These are phyloP conservation scores for Neurospora sp. DNA, from an alignment of 495 filamentous ascomycete species.

Conservation along the genomic window DNA sequence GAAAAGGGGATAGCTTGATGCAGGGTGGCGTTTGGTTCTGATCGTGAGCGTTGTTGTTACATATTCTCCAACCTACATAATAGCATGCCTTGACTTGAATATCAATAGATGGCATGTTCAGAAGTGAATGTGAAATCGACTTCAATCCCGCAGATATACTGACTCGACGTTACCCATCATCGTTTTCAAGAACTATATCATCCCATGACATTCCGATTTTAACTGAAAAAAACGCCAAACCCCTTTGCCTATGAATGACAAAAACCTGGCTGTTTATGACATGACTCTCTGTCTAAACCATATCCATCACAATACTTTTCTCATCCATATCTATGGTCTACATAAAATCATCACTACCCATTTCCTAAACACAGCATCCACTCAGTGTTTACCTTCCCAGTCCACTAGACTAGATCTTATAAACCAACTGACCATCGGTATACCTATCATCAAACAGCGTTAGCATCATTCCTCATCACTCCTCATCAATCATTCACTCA, in stretches of 20 bases:
- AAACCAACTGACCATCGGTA: conserved; percentile 34
- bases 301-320: background rate
- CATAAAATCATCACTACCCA: background rate
- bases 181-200: background rate
- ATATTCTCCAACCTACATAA: background rate
- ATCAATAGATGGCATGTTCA: background rate
- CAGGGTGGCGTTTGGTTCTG: background rate
- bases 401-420: conserved; percentile 27
- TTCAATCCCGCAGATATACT: background rate
- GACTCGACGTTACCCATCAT: background rate
- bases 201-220: background rate
- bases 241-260: background rate
- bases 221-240: background rate
- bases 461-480: conserved; percentile 9
- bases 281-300: background rate
- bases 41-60: background rate
- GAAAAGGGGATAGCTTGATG: background rate
- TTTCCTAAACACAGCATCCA: background rate
- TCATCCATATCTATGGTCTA: background rate
- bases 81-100: background rate
- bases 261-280: background rate
- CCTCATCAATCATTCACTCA: too few species aligned
- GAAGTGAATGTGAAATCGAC: background rate
- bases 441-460: conserved; percentile 25
- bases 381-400: background rate